Conservation (phyloP, 495 filamentous ascomycete species). For the Podospora australis region DNA sequence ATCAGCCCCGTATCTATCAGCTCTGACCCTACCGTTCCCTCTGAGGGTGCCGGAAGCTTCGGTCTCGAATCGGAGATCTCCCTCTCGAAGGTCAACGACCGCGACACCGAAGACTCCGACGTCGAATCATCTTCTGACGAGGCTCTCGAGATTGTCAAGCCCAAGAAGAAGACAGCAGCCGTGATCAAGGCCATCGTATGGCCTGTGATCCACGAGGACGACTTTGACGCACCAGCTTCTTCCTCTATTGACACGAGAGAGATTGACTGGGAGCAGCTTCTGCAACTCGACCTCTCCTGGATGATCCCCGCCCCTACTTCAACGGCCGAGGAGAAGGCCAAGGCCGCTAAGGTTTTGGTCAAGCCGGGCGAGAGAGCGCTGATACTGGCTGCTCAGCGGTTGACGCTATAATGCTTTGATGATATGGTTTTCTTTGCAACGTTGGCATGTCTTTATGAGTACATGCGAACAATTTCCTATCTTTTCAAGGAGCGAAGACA, state of each 20-base stretch:
- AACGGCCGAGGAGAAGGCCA: neutral
- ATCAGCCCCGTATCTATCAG: neutral
- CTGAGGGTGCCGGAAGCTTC: too few relatives aligned
- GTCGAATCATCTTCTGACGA: neutral
- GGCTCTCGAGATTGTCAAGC: neutral
- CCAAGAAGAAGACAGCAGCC: neutral
- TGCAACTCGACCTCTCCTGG: constrained; percentile 1
- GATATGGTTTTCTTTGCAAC: too few relatives aligned
- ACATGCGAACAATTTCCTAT: too few relatives aligned
- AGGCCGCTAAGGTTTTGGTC: neutral
- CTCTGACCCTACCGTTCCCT: too few relatives aligned
- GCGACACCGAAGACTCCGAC: neutral
- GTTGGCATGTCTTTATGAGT: too few relatives aligned
- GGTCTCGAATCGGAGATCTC: too few relatives aligned
- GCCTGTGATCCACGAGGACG: constrained; percentile 7
- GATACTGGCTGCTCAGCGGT: neutral
- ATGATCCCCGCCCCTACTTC: neutral
- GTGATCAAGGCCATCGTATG: neutral
- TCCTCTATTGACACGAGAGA: neutral
- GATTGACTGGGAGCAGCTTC: neutral
- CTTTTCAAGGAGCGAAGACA: too few relatives aligned
- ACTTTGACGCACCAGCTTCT: constrained; percentile 8
- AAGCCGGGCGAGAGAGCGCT: neutral
- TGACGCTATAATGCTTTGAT: too few relatives aligned
- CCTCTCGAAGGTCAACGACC: neutral